These are phyloP conservation scores for Lactarius vividus DNA, from an alignment of 768 basidiomycete genomes.

Conservation along the genomic window DNA sequence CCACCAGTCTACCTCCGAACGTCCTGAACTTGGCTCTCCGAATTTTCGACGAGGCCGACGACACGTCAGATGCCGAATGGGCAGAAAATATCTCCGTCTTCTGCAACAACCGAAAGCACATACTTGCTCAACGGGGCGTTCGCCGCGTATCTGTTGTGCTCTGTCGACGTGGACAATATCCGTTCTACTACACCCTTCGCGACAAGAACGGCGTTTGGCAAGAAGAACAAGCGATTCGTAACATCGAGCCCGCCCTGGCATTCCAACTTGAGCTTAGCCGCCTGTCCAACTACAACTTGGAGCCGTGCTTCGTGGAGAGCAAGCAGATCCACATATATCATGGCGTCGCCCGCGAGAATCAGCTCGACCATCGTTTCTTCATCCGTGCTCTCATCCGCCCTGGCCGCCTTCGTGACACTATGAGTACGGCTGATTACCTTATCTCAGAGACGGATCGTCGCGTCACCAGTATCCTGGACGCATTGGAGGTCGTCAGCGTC, in stretches of 20 bases:
- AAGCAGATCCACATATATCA: conserved; percentile 99
- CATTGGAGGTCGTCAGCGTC: conserved; percentile 89
- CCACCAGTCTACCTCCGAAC: conserved; percentile 75
- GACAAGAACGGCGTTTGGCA: conserved; percentile 71
- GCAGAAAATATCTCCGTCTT: conserved; percentile 67
- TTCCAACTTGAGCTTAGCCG: conserved; percentile 97
- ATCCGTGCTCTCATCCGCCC: conserved; percentile 95
- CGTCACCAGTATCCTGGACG: conserved; percentile 90
- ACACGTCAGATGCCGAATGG: conserved; percentile 75
- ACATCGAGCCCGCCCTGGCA: conserved; percentile 96
- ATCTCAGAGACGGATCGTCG: conserved; percentile 98
- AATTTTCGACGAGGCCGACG: conserved; percentile 77
- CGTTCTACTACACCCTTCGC: conserved; percentile 91
- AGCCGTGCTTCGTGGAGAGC: conserved; percentile 94
- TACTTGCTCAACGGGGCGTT: conserved; percentile 73
- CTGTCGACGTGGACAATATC: conserved; percentile 89
- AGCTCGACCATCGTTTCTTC: conserved; percentile 98
- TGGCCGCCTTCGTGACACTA: conserved; percentile 85
- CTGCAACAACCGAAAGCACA: conserved; percentile 61
- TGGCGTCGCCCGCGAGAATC: conserved; percentile 91
- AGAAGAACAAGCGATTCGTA: conserved; percentile 95
- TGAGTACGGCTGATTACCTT: conserved; percentile 97
- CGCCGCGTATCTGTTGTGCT: conserved; percentile 91
- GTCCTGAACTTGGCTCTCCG: conserved; percentile 94
- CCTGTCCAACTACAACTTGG: conserved; percentile 94